A percentile compares a stretch with the other conserved stretches of the same genome.
phyloP scores from a whole-genome alignment of 805 yeast species.

The Candida patagonica region DNA sequence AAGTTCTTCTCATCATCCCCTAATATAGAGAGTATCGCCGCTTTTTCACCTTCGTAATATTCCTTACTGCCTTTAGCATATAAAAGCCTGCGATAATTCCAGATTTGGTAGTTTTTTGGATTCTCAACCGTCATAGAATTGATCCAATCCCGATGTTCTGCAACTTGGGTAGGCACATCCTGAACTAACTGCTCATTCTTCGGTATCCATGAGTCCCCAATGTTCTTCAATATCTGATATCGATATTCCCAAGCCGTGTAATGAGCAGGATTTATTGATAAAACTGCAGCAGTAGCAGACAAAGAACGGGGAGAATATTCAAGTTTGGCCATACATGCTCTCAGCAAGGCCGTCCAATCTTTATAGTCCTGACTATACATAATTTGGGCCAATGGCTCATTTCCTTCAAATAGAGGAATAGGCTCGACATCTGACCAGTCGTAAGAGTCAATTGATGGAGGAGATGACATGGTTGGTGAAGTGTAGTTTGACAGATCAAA shows the following conservation, averaged over 20 bases:
- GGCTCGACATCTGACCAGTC: slow-evolving; percentile 30
- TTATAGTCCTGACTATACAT: slow-evolving; percentile 64
- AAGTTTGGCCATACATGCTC: slow-evolving; percentile 46
- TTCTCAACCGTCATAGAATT: slow-evolving; percentile 64
- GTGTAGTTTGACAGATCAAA: no score
- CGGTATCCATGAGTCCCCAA: slow-evolving; percentile 26
- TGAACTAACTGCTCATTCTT: neutral
- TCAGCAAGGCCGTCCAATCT: slow-evolving; percentile 47
- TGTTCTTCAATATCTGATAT: slow-evolving; percentile 20
- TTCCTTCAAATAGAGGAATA: slow-evolving; percentile 22
- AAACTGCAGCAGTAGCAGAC: slow-evolving; percentile 51
- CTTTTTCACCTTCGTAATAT: slow-evolving; percentile 44
- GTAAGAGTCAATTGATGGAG: slow-evolving; percentile 10
- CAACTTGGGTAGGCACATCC: slow-evolving; percentile 14
- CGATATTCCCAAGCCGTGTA: slow-evolving; percentile 72
- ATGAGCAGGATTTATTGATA: slow-evolving; percentile 73
- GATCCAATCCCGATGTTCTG: slow-evolving; percentile 66
- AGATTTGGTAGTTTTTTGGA: slow-evolving; percentile 92
- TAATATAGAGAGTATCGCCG: slow-evolving; percentile 58
- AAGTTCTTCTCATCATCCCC: slow-evolving; percentile 81
- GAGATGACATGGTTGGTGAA: neutral
- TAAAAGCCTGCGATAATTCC: slow-evolving; percentile 81
- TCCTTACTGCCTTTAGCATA: slow-evolving; percentile 28
- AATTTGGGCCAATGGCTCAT: slow-evolving; percentile 29
- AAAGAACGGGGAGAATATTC: slow-evolving; percentile 70